Percentiles rank a stretch among this genome's conserved stretches.
phyloP scores from a whole-genome alignment of 257 asterid species.

The Solanum clarkiae region DNA sequence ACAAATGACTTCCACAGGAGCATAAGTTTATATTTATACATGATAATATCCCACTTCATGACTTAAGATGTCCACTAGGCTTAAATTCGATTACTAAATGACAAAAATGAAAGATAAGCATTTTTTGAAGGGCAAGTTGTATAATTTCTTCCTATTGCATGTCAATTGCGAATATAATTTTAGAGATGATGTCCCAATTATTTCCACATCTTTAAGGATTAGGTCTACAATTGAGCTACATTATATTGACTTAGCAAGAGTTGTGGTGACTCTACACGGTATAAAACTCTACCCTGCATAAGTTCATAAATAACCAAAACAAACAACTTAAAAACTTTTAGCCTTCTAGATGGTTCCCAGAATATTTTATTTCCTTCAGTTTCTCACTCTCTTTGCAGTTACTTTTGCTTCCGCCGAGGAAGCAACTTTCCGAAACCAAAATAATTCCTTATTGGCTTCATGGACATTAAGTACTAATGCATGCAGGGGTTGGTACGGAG shows the following conservation, averaged over 20 bases:
- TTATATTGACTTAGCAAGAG: no score
- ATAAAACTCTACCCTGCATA: neutral
- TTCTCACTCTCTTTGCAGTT: neutral
- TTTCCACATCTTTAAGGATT: neutral
- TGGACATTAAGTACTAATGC: neutral
- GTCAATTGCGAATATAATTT: neutral
- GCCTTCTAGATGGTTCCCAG: neutral
- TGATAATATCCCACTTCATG: neutral
- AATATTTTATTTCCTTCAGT: neutral
- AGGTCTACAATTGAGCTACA: neutral
- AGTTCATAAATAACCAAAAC: neutral
- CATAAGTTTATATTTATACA: no score
- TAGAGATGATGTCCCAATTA: neutral
- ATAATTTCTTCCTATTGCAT: neutral
- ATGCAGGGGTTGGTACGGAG: slow-evolving; percentile 11
- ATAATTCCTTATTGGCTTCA: neutral
- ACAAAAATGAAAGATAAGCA: no score
- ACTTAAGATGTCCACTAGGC: neutral
- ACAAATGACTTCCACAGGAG: no score
- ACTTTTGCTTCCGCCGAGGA: neutral
- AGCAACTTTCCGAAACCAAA: neutral
- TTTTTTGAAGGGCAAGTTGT: neutral
- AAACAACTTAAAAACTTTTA: neutral
- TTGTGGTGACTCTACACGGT: neutral
- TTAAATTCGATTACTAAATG: neutral